Evolutionary conservation across 441 rosid species (phyloP), one percentile per base, ranked within the genome.

Genomic region (Jatropha podagrica): DNA sequence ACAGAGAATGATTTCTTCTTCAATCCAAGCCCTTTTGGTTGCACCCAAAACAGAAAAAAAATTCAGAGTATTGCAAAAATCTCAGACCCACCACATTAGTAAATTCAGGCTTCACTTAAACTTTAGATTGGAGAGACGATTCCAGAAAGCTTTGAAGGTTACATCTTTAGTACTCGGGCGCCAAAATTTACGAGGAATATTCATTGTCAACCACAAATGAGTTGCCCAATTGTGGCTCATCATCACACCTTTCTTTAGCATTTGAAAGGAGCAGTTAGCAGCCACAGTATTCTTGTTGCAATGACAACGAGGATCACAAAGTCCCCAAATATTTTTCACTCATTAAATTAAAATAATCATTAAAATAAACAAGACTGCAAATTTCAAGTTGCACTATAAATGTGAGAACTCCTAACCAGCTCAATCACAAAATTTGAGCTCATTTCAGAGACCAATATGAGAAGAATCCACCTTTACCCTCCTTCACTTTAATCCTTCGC

Each of bases 401-500:
- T 14, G 76, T 14, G 42, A 32, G 42, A 55, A 77, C 77, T 73
- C 76, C 68, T 72, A 73, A 74, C 72, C n/a, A 79, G 80, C 78
- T 74, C 66, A 77, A 73, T 71, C 67, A 85, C 90, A 79, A 83
- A 83, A 83, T 65, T 73, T 83, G 62, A 71, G 78, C 61, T 52
- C 32, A 27, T 56, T 75, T 58, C n/a, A 56, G 70, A 54, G 65
- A 66, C 60, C 4, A 20, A 44, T 12, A 52, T 66, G 26, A 54
- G 52, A 71, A 51, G 37, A 58, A 58, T 76, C 42, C 51, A 32
- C 58, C 76, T 83, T 80, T 81, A 15, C 20, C 58, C 17, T 54
- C 32, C 8, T 18, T 54, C n/a, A 88, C 87, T 94, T 88, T n/a
- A 87, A 76, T 68, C 97, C 91, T 55, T 91, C 92, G 8, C 82